Evolutionary conservation across 2,329 filamentous ascomycete species (phyloP).

Genomic region (Ophiostoma perfectum): DNA sequence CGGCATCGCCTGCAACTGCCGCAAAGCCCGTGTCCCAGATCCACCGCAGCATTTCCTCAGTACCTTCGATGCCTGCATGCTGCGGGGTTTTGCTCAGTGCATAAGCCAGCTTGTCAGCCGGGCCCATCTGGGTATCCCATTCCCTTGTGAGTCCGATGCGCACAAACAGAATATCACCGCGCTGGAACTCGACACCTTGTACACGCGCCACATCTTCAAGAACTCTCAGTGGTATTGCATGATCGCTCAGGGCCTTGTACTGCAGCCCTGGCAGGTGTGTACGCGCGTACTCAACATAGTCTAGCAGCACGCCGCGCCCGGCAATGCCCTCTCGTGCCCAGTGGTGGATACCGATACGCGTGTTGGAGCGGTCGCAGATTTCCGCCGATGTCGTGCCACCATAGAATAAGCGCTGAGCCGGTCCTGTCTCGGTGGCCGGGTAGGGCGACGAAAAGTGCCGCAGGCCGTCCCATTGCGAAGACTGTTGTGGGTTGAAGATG

Average conservation of each 20-base stretch:
- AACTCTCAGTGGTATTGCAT: slow-evolving; percentile 33
- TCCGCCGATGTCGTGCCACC: slow-evolving; percentile 43
- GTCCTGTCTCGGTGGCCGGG: slow-evolving; percentile 35
- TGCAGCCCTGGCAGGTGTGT: slow-evolving; percentile 28
- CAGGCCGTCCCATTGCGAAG: slow-evolving; percentile 46
- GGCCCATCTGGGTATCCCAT: slow-evolving; percentile 39
- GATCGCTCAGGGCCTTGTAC: slow-evolving; percentile 35
- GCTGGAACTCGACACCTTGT: slow-evolving; percentile 41
- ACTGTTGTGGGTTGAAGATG: slow-evolving; percentile 43
- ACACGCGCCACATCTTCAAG: slow-evolving; percentile 38
- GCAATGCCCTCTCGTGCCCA: slow-evolving; percentile 40
- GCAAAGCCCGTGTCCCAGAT: slow-evolving; percentile 44
- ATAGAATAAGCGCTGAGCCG: slow-evolving; percentile 43
- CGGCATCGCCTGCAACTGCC: slow-evolving; percentile 40
- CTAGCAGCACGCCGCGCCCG: slow-evolving; percentile 48
- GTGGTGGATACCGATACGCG: slow-evolving; percentile 39
- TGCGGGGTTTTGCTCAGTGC: slow-evolving; percentile 28
- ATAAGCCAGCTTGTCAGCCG: slow-evolving; percentile 29
- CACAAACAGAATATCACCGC: slow-evolving; percentile 50
- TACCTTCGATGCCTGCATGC: slow-evolving; percentile 38
- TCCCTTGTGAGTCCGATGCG: slow-evolving; percentile 44
- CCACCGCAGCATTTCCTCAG: slow-evolving; percentile 38
- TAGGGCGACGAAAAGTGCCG: slow-evolving; percentile 37
- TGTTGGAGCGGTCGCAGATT: slow-evolving; percentile 40
- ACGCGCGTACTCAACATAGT: slow-evolving; percentile 42